Evolutionary conservation across 495 filamentous ascomycete species (phyloP).

Genomic region (Penicillium malachiteum): DNA sequence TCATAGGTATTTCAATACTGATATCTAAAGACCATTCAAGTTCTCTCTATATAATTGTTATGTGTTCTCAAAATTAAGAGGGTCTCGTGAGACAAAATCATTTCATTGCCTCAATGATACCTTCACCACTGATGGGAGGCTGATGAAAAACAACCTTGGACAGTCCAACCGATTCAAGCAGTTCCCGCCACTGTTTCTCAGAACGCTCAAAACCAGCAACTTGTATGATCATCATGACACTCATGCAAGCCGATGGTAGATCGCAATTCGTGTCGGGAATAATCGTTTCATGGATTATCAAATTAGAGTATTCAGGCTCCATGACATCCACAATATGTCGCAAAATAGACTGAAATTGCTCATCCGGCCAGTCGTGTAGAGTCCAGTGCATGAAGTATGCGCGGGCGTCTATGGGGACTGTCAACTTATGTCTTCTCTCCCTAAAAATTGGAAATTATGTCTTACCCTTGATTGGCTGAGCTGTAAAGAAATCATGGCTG

Average conservation of each 20-base stretch:
- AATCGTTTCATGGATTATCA: slow-evolving; percentile 35
- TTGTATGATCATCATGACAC: slow-evolving; percentile 34
- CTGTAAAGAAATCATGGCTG: slow-evolving; percentile 49
- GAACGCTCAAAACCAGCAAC: slow-evolving; percentile 32
- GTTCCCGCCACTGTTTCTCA: slow-evolving; percentile 35
- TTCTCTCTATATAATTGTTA: too few species aligned
- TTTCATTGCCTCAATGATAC: slow-evolving; percentile 6
- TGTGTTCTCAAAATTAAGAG: too few species aligned
- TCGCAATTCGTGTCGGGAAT: slow-evolving; percentile 27
- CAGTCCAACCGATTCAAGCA: slow-evolving; percentile 41
- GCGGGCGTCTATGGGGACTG: slow-evolving; percentile 30
- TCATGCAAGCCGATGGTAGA: slow-evolving; percentile 16
- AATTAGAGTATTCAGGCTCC: slow-evolving; percentile 37
- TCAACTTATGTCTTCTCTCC: neutral
- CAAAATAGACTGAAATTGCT: slow-evolving; percentile 39
- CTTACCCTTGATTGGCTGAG: slow-evolving; percentile 47
- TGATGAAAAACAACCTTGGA: slow-evolving; percentile 12
- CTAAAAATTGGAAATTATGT: slow-evolving; percentile 33
- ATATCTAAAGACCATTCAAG: too few species aligned
- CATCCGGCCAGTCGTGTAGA: slow-evolving; percentile 50
- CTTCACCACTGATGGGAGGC: neutral
- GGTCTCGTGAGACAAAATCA: neutral
- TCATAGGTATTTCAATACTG: too few species aligned
- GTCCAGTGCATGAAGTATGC: slow-evolving; percentile 41
- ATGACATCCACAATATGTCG: slow-evolving; percentile 33